These are phyloP conservation scores for Starmerella apis DNA, from an alignment of 805 yeast genomes.

Conservation along the genomic window DNA sequence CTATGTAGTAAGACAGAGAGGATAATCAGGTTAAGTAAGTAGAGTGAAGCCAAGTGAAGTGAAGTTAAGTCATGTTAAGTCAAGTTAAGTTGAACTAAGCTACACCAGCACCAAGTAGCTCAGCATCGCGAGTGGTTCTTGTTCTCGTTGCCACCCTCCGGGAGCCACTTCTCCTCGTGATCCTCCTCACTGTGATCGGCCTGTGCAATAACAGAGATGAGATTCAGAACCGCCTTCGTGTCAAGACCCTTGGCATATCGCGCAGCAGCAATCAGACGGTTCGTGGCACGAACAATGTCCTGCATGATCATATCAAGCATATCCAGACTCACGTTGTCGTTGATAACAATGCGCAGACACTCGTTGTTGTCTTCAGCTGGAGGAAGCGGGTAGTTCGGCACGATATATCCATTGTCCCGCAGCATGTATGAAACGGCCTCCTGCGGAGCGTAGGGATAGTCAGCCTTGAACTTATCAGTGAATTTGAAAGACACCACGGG, in stretches of 20 bases:
- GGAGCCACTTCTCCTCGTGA: conserved; percentile 27
- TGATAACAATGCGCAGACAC: conserved; percentile 74
- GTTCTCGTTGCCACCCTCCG: neutral
- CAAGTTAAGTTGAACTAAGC: no score
- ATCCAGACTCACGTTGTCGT: conserved; percentile 54
- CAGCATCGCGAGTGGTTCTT: conserved; percentile 20
- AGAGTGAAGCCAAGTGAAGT: no score
- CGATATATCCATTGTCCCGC: conserved; percentile 73
- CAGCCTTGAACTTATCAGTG: conserved; percentile 43
- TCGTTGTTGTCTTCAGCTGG: conserved; percentile 47
- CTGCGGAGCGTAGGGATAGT: conserved; percentile 77
- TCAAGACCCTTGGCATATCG: conserved; percentile 24
- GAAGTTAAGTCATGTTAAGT: no score
- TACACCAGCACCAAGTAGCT: no score
- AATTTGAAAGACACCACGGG: conserved; percentile 86
- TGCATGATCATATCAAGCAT: conserved; percentile 54
- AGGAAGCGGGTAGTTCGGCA: conserved; percentile 83
- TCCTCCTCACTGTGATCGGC: conserved; percentile 27
- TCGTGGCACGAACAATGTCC: conserved; percentile 46
- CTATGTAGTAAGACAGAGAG: no score
- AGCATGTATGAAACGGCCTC: conserved; percentile 58
- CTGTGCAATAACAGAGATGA: conserved; percentile 21
- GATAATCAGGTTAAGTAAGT: no score
- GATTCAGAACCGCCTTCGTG: conserved; percentile 16
- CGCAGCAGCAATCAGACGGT: conserved; percentile 43